Base-by-base conservation (phyloP, 1,284 basidiomycete genomes). In the Cryptococcus neoformans region DNA sequence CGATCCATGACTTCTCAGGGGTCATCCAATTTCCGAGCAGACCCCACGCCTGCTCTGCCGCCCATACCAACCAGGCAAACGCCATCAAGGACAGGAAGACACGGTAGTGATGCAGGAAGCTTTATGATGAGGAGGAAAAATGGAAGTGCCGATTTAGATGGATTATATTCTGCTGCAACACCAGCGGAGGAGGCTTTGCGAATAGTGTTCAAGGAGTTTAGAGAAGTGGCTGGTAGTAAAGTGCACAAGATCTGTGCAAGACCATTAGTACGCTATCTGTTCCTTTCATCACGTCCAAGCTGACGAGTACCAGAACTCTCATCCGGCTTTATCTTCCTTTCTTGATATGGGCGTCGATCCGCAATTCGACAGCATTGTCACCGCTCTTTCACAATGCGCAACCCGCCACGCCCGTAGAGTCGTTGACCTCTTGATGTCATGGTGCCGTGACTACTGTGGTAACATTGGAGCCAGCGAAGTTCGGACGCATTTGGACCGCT, bases 181-280 rank as follows among this genome's bases (percentile, higher is more conserved):
- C 91, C 91, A 0, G 86, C 87, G 0, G 91, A 93, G 65, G 92
- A 89, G 66, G 91, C 91, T 1, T 77, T 94, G 38, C 87, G 91
- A 68, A 88, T 90, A 0, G 83, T 93, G 6, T 92, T 93, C 73
- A 87, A 89, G 52, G 84, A 88, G 6, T 93, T 93, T 67, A 87
- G 88, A 3, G 83, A 86, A 0, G 80, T 83, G 2, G 88, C 89
- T 0, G 89, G 93, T 73, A 78, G 79, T 40, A 90, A 91, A 67
- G 87, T 93, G 34, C 84, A 87, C 21, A 75, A 78, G 6, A 89
- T 92, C 64, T 79, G 92, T 48, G 83, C 83, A 4, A 83, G 87
- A 62, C 81, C 83, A 48, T 68, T 87, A 65, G 90, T 91, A 66
- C 63, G 87, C 78, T 28, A 2, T 12, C 45, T 36, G 40, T 16